Evolutionary conservation across 2,329 filamentous ascomycete species (phyloP), one percentile per base, ranked within the genome.

Genomic region (Aspergillus eucalypticola): DNA sequence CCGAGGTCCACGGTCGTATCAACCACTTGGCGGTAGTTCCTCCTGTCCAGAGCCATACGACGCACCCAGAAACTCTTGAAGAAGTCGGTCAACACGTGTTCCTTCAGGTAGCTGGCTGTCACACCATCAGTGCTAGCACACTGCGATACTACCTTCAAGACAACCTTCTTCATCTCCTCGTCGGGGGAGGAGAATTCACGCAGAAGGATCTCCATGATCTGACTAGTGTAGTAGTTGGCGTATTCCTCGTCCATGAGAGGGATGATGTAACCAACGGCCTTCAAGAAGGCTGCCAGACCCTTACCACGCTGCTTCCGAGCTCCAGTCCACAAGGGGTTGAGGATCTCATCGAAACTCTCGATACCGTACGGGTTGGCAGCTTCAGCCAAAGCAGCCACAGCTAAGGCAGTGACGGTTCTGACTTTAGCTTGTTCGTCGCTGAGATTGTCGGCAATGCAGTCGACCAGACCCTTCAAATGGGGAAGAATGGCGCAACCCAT

Each of bases 151-250:
- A 99, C 95, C 78, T 98, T 98, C 60, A 99, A 81, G 7, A 99
- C 95, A 1, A 99, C 95, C 81, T 99, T 99, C 81, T 98, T 99
- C 95, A 99, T 99, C 78, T 99, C 95, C 77, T 99, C 95, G 67
- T 99, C 95, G 0, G 95, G 95, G 0, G 94, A 97, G 6, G 92
- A 90, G 72, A 99, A 99, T 74, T 99, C 95, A 70, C 95, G 88
- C 29, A 98, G 86, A 13, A 99, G 81, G 70, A 98, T 98, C 76
- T 98, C 95, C 94, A 99, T 98, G 71, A 99, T 97, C 76, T 99
- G 93, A 67, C 88, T 91, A 8, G 95, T 98, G 73, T 99, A 99
- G 80, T 99, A 99, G 75, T 97, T 98, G 78, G 95, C 94, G 75
- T 97, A 98, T 73, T 99, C 95, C 78, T 99, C 95, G 79, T 99